Conservation (phyloP, 1,284 basidiomycete species). For the Trametes versicolor region DNA sequence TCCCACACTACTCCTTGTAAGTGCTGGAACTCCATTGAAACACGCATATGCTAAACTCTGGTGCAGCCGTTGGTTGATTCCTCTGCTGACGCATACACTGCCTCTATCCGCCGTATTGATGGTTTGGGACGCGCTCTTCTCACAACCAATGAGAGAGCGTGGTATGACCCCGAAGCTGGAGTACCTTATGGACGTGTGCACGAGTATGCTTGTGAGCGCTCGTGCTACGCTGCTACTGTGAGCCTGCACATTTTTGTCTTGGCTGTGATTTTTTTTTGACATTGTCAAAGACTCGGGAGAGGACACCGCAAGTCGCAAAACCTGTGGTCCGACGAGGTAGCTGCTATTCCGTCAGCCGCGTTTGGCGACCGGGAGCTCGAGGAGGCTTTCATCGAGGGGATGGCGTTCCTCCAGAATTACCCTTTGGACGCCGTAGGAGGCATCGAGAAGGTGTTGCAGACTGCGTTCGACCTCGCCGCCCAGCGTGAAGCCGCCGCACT, state of each 20-base stretch:
- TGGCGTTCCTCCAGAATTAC: conserved; percentile 70
- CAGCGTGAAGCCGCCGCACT: conserved; percentile 55
- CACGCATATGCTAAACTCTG: conserved; percentile 20
- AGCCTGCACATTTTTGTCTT: conserved; percentile 31
- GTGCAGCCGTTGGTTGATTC: conserved; percentile 78
- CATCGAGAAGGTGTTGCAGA: conserved; percentile 75
- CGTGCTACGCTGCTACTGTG: conserved; percentile 65
- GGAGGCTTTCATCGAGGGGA: conserved; percentile 73
- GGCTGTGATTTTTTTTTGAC: not conserved
- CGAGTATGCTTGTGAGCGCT: conserved; percentile 70
- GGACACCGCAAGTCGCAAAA: conserved; percentile 52
- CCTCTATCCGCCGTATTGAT: conserved; percentile 67
- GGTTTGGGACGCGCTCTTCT: conserved; percentile 78
- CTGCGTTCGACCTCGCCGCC: conserved; percentile 64
- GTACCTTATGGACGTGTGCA: conserved; percentile 71
- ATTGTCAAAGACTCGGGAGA: conserved; percentile 60
- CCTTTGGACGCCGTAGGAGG: conserved; percentile 72
- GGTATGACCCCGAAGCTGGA: conserved; percentile 71
- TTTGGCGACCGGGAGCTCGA: conserved; percentile 63
- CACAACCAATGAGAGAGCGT: conserved; percentile 62
- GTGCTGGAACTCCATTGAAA: conserved; percentile 42
- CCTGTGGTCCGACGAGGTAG: conserved; percentile 64
- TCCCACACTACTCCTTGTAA: conserved; percentile 85
- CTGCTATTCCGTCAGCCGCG: conserved; percentile 51
- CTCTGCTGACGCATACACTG: conserved; percentile 75